Percentiles rank a stretch among this genome's conserved stretches.
Conservation (phyloP, 2,329 filamentous ascomycete species). For the Curvularia eragrostidis region DNA sequence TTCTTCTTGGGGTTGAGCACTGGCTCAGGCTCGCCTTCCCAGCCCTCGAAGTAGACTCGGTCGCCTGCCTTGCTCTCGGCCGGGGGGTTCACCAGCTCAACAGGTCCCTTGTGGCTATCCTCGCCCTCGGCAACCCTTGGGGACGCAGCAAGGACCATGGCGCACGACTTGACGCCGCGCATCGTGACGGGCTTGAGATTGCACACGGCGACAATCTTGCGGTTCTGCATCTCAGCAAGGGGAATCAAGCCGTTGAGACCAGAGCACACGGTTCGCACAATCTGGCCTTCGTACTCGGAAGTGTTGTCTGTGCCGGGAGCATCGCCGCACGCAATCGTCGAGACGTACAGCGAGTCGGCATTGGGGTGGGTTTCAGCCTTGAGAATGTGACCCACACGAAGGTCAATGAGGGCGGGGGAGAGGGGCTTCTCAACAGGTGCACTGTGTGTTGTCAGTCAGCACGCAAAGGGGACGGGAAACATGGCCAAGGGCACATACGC, state of each 20-base stretch:
- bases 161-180: constrained; percentile 80
- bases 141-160: constrained; percentile 96
- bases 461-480: background rate
- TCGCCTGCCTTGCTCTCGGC: constrained; percentile 81
- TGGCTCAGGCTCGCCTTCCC: constrained; percentile 89
- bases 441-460: constrained; percentile 29
- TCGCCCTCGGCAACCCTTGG: constrained; percentile 83
- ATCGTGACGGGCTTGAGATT: constrained; percentile 99
- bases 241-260: constrained; percentile 93
- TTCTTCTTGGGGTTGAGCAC: constrained; percentile 99
- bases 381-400: constrained; percentile 95
- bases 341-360: constrained; percentile 93
- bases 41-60: constrained; percentile 91
- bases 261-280: constrained; percentile 94
- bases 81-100: constrained; percentile 90
- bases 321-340: constrained; percentile 94
- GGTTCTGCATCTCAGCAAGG: constrained; percentile 93
- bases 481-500: constrained; percentile 33
- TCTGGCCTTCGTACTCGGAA: constrained; percentile 86
- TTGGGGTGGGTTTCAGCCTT: constrained; percentile 96
- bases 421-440: constrained; percentile 74
- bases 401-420: constrained; percentile 86
- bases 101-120: constrained; percentile 83
- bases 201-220: constrained; percentile 93
- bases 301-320: constrained; percentile 86